Percentiles rank a stretch among this genome's conserved stretches.
These are phyloP conservation scores for Penicillium robsamsonii DNA, from an alignment of 495 filamentous ascomycete species.

Conservation along the genomic window DNA sequence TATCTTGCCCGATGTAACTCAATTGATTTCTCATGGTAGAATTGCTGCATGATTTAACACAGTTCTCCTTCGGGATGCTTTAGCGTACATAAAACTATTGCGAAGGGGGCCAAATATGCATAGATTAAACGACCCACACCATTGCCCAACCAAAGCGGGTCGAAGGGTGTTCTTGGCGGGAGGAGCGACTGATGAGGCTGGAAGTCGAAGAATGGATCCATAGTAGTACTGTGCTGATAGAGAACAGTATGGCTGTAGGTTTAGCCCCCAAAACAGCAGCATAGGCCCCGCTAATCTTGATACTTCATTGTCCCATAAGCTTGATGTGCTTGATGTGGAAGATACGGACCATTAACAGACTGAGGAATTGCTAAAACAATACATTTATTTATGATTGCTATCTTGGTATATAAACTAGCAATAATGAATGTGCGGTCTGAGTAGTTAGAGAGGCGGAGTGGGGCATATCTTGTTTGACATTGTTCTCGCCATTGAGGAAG, in stretches of 20 bases:
- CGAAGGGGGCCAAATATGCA: not conserved
- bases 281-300: not conserved
- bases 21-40: not conserved
- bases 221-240: not conserved
- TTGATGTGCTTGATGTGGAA: not conserved
- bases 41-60: not conserved
- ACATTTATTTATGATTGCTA: not conserved
- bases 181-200: not conserved
- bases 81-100: not conserved
- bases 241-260: not conserved
- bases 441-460: not conserved
- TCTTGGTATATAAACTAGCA: not conserved
- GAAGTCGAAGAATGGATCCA: not conserved
- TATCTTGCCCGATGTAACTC: not conserved
- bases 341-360: not conserved
- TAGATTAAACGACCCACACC: not conserved
- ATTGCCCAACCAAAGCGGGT: not conserved
- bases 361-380: not conserved
- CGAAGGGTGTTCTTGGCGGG: not conserved
- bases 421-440: not conserved
- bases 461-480: not conserved
- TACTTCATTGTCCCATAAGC: not conserved
- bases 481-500: not conserved
- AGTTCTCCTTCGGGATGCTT: not conserved
- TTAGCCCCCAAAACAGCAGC: not conserved